Evolutionary conservation across 192 early-diverging fungal species (phyloP).

Genomic region (Dimargaris verticillata): DNA sequence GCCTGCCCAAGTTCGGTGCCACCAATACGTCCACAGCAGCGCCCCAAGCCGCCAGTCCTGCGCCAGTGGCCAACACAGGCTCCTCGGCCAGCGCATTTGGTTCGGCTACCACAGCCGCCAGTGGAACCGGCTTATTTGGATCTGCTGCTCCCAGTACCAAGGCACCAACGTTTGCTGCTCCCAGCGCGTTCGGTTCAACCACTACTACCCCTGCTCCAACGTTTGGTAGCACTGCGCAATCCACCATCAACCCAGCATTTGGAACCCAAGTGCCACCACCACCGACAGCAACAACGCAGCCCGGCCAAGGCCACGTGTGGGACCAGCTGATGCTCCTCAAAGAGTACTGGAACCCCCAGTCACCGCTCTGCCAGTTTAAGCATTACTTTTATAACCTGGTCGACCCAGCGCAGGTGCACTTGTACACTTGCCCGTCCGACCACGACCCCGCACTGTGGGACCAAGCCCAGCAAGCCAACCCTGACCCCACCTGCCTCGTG

Average conservation of each 20-base stretch:
- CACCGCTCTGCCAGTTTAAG: constrained; percentile 66
- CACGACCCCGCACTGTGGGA: constrained; percentile 57
- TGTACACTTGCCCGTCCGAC: constrained; percentile 57
- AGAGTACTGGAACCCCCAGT: constrained; percentile 60
- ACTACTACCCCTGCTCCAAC: not conserved
- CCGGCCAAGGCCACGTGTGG: constrained; percentile 23
- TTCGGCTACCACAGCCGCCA: not conserved
- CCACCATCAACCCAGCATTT: not conserved
- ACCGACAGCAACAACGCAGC: not conserved
- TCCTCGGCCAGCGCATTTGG: not conserved
- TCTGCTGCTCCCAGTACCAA: not conserved
- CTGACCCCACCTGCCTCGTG: constrained; percentile 76
- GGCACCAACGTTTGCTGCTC: not conserved
- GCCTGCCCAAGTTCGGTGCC: not conserved
- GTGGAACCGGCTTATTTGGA: not conserved
- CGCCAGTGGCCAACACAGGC: not conserved
- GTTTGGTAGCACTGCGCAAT: not conserved
- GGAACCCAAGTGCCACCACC: not conserved
- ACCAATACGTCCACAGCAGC: not conserved
- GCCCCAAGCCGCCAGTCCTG: not conserved
- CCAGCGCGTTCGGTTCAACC: not conserved
- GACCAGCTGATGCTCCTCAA: constrained; percentile 48
- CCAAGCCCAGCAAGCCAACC: constrained; percentile 72
- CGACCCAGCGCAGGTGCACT: constrained; percentile 62
- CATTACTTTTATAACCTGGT: constrained; percentile 95